These are phyloP conservation scores for Solanum appendiculatum DNA, from an alignment of 257 asterid genomes.

Conservation along the genomic window DNA sequence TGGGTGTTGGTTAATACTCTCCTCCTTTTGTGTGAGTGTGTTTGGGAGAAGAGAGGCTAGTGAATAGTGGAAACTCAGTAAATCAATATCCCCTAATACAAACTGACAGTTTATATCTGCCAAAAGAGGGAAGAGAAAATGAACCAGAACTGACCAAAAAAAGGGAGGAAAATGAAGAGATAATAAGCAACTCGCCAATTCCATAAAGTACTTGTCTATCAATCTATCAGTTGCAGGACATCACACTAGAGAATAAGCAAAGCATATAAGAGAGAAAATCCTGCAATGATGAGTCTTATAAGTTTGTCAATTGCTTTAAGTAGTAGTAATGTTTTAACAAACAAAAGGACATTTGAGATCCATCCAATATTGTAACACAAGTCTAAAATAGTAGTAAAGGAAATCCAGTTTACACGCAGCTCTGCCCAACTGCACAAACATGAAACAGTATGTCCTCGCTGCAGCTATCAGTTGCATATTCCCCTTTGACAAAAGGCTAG, in stretches of 20 bases:
- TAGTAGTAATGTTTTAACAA: background rate
- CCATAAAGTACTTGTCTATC: background rate
- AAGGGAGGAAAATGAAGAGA: background rate
- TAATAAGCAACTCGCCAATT: background rate
- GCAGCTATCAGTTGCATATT: background rate
- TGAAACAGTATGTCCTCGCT: background rate
- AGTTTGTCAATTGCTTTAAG: background rate
- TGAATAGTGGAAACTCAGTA: background rate
- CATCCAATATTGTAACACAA: background rate
- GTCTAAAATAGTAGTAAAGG: background rate
- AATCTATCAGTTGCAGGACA: background rate
- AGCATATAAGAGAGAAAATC: background rate
- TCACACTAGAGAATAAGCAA: background rate
- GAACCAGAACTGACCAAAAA: background rate
- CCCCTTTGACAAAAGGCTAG: background rate
- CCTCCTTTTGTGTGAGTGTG: background rate
- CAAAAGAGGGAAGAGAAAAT: background rate
- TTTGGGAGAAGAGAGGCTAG: background rate
- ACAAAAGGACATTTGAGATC: background rate
- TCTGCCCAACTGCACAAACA: background rate
- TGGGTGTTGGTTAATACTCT: background rate
- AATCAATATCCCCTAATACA: background rate
- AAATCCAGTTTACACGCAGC: constrained; percentile 7
- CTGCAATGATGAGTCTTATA: background rate
- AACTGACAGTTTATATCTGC: background rate